Conservation (phyloP, 495 filamentous ascomycete genomes). For the Apiosordaria backusii region DNA sequence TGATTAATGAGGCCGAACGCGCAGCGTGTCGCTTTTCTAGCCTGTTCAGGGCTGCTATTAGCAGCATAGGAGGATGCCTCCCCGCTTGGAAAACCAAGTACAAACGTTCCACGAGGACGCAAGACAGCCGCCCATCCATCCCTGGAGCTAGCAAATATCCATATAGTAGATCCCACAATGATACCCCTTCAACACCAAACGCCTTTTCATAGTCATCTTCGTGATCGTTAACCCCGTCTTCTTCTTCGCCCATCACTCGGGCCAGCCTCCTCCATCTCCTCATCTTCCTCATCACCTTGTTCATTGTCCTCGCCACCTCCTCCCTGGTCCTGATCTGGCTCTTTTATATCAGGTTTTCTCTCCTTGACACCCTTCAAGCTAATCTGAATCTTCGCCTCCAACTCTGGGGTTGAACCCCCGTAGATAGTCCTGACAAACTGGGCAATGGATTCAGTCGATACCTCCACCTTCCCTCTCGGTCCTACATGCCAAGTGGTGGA, state of each 20-base stretch:
- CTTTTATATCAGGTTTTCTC: conserved; percentile 25
- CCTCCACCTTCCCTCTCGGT: conserved; percentile 80
- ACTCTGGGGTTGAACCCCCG: conserved; percentile 46
- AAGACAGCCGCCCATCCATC: neutral
- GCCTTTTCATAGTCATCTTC: neutral
- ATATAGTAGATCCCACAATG: neutral
- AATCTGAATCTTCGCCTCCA: conserved; percentile 51
- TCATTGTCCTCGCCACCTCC: conserved; percentile 18
- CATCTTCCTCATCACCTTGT: conserved; percentile 12
- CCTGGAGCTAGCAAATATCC: neutral
- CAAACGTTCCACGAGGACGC: neutral
- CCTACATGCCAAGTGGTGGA: conserved; percentile 73
- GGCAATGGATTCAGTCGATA: conserved; percentile 67
- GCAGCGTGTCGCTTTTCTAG: neutral
- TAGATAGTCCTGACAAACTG: conserved; percentile 63
- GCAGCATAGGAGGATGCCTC: neutral
- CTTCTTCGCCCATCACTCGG: conserved; percentile 22
- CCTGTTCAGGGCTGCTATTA: neutral
- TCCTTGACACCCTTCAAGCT: conserved; percentile 49
- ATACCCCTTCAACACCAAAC: conserved; percentile 8
- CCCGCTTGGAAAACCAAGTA: neutral
- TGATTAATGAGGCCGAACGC: neutral
- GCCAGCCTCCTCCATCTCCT: conserved; percentile 17
- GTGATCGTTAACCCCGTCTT: conserved; percentile 3
- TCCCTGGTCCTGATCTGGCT: conserved; percentile 14